These are phyloP conservation scores for Phyllosticta citriasiana DNA, from an alignment of 2,329 filamentous ascomycete genomes.

Conservation along the genomic window DNA sequence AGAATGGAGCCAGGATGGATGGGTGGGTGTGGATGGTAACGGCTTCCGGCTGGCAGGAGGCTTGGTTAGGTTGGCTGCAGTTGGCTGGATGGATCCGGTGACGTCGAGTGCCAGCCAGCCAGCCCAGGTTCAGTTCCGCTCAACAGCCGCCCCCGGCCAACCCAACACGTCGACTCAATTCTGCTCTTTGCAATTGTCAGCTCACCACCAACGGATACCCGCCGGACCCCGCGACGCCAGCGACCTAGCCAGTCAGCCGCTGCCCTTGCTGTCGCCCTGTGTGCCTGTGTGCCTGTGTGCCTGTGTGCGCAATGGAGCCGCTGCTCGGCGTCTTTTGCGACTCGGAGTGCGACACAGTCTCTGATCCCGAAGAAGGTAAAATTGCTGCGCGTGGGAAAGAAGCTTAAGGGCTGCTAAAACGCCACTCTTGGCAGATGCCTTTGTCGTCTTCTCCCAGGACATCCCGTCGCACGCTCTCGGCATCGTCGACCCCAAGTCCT, in stretches of 20 bases:
- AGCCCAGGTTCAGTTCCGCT: background rate
- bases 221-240: background rate
- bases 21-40: no score
- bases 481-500: slow-evolving; percentile 8
- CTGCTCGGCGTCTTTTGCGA: slow-evolving; percentile 18
- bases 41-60: background rate
- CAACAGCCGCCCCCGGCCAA: background rate
- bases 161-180: background rate
- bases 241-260: background rate
- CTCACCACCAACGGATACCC: background rate
- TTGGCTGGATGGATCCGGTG: background rate
- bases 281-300: no score
- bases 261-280: background rate
- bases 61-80: background rate
- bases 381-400: background rate
- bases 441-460: slow-evolving; percentile 69
- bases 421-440: slow-evolving; percentile 56
- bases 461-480: slow-evolving; percentile 55
- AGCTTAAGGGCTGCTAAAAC: slow-evolving; percentile 4
- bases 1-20: background rate
- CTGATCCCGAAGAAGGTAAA: slow-evolving; percentile 52
- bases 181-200: no score
- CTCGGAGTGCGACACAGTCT: slow-evolving; percentile 34
- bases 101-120: background rate
- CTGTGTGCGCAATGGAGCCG: background rate